Evolutionary conservation across 495 filamentous ascomycete genomes (phyloP).

Genomic region (Sabuloglossum arenarium): DNA sequence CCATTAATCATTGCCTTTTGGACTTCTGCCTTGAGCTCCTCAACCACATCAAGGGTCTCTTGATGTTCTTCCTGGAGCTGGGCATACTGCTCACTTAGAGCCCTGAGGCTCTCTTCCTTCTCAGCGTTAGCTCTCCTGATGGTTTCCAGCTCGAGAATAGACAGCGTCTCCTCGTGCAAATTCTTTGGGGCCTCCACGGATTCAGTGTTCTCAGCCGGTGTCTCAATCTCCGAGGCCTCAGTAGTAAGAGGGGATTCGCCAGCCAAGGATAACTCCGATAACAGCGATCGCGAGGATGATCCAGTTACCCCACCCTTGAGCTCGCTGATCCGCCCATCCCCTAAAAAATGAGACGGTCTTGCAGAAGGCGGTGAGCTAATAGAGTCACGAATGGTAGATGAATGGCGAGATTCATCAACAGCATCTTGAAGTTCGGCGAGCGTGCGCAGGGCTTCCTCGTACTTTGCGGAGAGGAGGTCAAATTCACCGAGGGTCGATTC

Average conservation of each 20-base stretch:
- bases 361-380: slow-evolving; percentile 34
- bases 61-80: slow-evolving; percentile 64
- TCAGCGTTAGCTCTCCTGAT: slow-evolving; percentile 49
- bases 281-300: slow-evolving; percentile 85
- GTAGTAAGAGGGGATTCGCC: slow-evolving; percentile 53
- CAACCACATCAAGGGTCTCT: slow-evolving; percentile 62
- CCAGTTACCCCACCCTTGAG: slow-evolving; percentile 41
- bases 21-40: slow-evolving; percentile 71
- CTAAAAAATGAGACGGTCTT: slow-evolving; percentile 85
- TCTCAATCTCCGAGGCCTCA: slow-evolving; percentile 37
- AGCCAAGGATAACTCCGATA: slow-evolving; percentile 86
- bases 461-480: slow-evolving; percentile 67
- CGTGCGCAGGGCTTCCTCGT: slow-evolving; percentile 68
- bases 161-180: slow-evolving; percentile 1
- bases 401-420: slow-evolving; percentile 62
- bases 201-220: slow-evolving; percentile 7
- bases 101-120: slow-evolving; percentile 50
- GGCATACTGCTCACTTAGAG: slow-evolving; percentile 56
- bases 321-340: slow-evolving; percentile 52
- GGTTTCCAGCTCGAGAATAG: slow-evolving; percentile 41
- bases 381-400: slow-evolving; percentile 25
- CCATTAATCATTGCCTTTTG: slow-evolving; percentile 48
- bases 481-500: slow-evolving; percentile 66
- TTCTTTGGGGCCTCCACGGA: not conserved
- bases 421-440: slow-evolving; percentile 70